Conservation (phyloP, 768 basidiomycete species). For the Saitozyma sp. region DNA sequence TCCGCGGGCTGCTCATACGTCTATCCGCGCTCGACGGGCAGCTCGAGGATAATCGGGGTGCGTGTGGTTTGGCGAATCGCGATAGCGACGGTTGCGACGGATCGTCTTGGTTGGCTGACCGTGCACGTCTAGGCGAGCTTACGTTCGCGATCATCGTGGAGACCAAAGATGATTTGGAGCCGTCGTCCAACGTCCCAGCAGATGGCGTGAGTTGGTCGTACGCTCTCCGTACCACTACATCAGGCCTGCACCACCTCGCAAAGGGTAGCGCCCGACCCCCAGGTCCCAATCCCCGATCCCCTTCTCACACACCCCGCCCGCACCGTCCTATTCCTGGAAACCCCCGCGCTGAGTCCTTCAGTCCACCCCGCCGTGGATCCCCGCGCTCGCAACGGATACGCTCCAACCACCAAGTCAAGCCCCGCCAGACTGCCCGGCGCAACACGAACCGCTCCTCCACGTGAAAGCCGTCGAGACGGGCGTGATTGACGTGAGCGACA, state of each 20-base stretch:
- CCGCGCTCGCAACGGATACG: slow-evolving; percentile 38
- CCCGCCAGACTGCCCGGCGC: slow-evolving; percentile 12
- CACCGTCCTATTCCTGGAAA: too few species aligned
- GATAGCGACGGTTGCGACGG: not conserved
- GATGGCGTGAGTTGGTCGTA: not conserved
- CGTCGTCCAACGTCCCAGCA: not conserved
- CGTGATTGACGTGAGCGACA: slow-evolving; percentile 47
- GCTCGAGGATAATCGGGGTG: slow-evolving; percentile 38
- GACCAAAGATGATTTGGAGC: slow-evolving; percentile 62
- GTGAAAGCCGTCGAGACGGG: slow-evolving; percentile 51
- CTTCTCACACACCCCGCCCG: too few species aligned
- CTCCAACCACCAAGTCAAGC: slow-evolving; percentile 26
- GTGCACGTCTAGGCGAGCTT: slow-evolving; percentile 61
- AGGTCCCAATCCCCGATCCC: too few species aligned
- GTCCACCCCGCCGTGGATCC: slow-evolving; percentile 43
- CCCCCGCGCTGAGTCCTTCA: slow-evolving; percentile 1
- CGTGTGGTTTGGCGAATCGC: slow-evolving; percentile 5
- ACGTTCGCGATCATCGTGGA: slow-evolving; percentile 84
- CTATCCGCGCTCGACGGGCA: slow-evolving; percentile 44
- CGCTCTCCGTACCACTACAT: too few species aligned
- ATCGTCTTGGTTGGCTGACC: not conserved
- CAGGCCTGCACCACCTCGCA: too few species aligned
- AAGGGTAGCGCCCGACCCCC: too few species aligned
- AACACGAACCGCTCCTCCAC: slow-evolving; percentile 42
- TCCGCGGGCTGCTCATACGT: slow-evolving; percentile 46